Conservation (phyloP, 441 rosid species). For the Rhodomyrtus psidioides region DNA sequence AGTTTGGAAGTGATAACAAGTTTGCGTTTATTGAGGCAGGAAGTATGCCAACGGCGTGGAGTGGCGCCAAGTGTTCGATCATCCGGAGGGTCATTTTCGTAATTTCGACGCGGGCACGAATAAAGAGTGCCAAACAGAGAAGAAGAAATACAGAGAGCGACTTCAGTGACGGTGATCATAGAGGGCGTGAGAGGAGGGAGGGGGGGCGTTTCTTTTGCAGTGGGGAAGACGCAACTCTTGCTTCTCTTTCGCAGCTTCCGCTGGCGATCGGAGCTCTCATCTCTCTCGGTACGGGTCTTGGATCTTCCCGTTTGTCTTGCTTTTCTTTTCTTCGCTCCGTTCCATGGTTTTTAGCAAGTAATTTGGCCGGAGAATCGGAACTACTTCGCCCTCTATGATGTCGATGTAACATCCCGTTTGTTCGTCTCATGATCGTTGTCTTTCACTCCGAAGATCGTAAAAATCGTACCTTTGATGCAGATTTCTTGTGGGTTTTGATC, state of each 20-base stretch:
- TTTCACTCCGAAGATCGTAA: neutral
- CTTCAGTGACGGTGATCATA: neutral
- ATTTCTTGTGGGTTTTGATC: constrained; percentile 12
- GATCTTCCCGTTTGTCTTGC: too few relatives aligned
- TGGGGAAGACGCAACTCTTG: neutral
- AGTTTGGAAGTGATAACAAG: neutral
- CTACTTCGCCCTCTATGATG: neutral
- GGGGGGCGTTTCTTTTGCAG: neutral
- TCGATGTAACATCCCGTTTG: neutral
- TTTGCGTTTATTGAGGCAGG: neutral
- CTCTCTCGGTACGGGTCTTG: neutral
- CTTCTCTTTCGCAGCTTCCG: neutral
- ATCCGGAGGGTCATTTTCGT: neutral
- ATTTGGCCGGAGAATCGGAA: neutral
- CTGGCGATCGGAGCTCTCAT: neutral
- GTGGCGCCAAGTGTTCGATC: neutral
- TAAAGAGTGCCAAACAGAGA: neutral
- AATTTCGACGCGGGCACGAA: neutral
- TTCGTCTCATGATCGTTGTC: neutral
- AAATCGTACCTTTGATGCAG: neutral
- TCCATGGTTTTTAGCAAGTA: neutral
- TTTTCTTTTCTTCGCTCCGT: neutral
- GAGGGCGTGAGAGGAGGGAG: neutral
- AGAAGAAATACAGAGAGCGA: neutral
- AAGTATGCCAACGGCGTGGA: neutral